Conservation (phyloP, 192 early-diverging fungal genomes). For the Spizellomyces punctatus region DNA sequence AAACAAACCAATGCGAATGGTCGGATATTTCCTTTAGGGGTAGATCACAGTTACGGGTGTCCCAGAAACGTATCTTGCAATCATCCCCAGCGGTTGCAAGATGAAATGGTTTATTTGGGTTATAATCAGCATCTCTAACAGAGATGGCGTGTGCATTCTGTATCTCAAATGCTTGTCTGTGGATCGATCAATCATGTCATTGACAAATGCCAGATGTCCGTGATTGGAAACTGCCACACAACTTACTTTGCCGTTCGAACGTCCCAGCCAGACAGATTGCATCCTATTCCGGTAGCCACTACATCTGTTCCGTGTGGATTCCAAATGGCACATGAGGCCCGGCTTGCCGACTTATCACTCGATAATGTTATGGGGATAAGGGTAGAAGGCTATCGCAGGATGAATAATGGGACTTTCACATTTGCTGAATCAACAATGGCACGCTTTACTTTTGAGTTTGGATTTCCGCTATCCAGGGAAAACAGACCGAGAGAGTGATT, state of each 20-base stretch:
- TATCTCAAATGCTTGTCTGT: slow-evolving; percentile 35
- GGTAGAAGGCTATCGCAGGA: not conserved
- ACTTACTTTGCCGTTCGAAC: slow-evolving; percentile 9
- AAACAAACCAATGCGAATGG: slow-evolving; percentile 82
- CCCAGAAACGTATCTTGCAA: slow-evolving; percentile 87
- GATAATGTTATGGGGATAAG: not conserved
- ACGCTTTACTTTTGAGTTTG: no score
- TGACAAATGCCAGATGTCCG: no score
- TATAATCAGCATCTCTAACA: slow-evolving; percentile 78
- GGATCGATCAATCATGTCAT: no score
- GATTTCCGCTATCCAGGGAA: no score
- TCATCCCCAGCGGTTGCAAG: slow-evolving; percentile 89
- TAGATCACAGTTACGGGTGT: slow-evolving; percentile 57
- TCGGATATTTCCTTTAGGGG: slow-evolving; percentile 71
- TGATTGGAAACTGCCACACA: not conserved
- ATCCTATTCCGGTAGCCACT: slow-evolving; percentile 4
- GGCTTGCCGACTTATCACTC: not conserved
- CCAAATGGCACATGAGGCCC: slow-evolving; percentile 24
- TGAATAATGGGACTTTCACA: no score
- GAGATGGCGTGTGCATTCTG: slow-evolving; percentile 72
- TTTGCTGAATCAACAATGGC: no score
- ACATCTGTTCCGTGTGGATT: slow-evolving; percentile 1
- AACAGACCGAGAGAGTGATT: no score
- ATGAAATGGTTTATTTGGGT: slow-evolving; percentile 83
- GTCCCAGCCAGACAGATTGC: slow-evolving; percentile 3